Percentiles rank a stretch among this genome's conserved stretches.
phyloP scores from a whole-genome alignment of 176 grass and related monocot genomes.

The Raddia distichophylla region DNA sequence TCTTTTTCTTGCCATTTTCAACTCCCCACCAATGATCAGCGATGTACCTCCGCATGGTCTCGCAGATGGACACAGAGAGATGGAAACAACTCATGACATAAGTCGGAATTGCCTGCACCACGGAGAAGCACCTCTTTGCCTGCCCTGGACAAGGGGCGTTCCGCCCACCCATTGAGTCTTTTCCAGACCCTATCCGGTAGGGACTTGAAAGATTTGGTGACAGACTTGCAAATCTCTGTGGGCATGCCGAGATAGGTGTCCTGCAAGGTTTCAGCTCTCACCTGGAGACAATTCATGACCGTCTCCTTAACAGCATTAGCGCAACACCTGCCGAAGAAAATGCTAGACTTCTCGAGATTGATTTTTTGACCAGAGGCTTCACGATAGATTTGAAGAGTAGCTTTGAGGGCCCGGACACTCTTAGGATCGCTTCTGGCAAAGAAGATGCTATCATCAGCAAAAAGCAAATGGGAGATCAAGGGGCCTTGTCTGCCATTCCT shows the following conservation, averaged over 20 bases:
- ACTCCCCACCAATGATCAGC: no score
- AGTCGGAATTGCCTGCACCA: not conserved
- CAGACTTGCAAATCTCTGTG: no score
- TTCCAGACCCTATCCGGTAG: not conserved
- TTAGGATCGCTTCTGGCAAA: accelerated
- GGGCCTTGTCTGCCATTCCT: no score
- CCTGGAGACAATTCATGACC: not conserved
- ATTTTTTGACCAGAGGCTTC: not conserved
- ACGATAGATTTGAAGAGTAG: not conserved
- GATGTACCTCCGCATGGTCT: no score
- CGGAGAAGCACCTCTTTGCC: not conserved
- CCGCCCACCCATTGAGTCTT: not conserved
- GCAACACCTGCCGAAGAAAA: not conserved
- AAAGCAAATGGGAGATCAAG: not conserved
- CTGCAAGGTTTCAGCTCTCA: no score
- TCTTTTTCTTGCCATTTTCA: no score
- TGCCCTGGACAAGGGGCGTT: not conserved
- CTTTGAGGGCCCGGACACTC: not conserved
- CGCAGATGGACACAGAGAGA: no score
- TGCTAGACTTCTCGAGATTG: not conserved
- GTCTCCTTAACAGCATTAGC: no score
- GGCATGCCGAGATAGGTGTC: not conserved
- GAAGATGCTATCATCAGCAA: not conserved
- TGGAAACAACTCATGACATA: no score
- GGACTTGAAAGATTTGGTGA: not conserved